phyloP scores from a whole-genome alignment of 2,329 filamentous ascomycete genomes.

The Thelonectria blattea region DNA sequence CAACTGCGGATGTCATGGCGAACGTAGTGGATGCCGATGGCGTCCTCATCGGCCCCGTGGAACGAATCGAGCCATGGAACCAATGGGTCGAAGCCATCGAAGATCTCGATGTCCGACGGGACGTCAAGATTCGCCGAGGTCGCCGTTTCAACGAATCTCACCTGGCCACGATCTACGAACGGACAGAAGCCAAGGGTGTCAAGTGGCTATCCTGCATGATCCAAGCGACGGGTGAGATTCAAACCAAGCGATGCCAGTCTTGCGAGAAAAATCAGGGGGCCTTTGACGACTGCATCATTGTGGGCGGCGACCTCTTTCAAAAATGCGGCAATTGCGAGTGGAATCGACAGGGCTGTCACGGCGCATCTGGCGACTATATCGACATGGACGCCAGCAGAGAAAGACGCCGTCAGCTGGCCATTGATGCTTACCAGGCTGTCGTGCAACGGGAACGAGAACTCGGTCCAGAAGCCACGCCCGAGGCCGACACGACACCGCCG shows the following conservation, averaged over 20 bases:
- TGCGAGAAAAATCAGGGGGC: constrained; percentile 52
- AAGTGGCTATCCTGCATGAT: constrained; percentile 58
- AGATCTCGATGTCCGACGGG: constrained; percentile 46
- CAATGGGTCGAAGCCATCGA: constrained; percentile 48
- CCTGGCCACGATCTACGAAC: constrained; percentile 50
- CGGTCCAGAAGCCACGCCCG: constrained; percentile 21
- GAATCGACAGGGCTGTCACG: constrained; percentile 49
- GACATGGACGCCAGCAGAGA: constrained; percentile 27
- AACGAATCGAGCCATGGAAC: constrained; percentile 47
- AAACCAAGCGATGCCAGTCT: constrained; percentile 47
- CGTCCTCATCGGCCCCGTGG: constrained; percentile 46
- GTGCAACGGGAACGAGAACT: constrained; percentile 17
- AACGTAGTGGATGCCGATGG: constrained; percentile 48
- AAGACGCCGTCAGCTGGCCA: constrained; percentile 23
- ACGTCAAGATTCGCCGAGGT: constrained; percentile 50
- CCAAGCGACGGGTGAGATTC: constrained; percentile 54
- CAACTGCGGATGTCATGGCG: constrained; percentile 35
- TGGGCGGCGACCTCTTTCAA: constrained; percentile 50
- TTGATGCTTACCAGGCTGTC: neutral
- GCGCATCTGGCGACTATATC: constrained; percentile 35
- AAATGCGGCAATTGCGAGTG: constrained; percentile 60
- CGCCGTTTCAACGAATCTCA: constrained; percentile 49
- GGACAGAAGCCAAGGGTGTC: constrained; percentile 49
- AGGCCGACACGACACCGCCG: constrained; percentile 20
- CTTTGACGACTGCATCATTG: constrained; percentile 53